A percentile compares a stretch with the other conserved stretches of the same genome.
Evolutionary conservation across 495 filamentous ascomycete genomes (phyloP).

Genomic region (Cairneyella variabilis): DNA sequence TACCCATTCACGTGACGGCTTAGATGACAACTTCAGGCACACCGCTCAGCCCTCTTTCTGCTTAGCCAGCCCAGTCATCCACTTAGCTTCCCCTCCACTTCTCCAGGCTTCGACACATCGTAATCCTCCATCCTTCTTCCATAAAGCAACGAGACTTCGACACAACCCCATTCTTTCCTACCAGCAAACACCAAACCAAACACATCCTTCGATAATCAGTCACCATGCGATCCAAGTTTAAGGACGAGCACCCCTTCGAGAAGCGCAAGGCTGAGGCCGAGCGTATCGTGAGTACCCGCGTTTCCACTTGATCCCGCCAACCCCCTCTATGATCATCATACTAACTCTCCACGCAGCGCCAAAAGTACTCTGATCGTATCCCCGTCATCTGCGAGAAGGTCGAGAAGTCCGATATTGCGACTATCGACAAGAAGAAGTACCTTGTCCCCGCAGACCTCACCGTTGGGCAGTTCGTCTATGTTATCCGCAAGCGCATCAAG

Average conservation of each 20-base stretch:
- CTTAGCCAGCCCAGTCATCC: too few species aligned
- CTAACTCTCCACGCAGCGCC: slow-evolving; percentile 44
- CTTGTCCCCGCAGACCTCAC: slow-evolving; percentile 96
- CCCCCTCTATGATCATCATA: neutral
- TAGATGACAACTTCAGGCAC: too few species aligned
- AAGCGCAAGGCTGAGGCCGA: slow-evolving; percentile 99
- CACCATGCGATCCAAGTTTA: slow-evolving; percentile 97
- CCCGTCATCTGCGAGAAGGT: slow-evolving; percentile 99
- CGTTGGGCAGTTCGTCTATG: slow-evolving; percentile 99
- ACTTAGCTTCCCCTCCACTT: neutral
- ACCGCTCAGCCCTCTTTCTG: too few species aligned
- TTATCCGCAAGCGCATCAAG: slow-evolving; percentile 99
- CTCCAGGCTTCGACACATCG: neutral
- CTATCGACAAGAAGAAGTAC: slow-evolving; percentile 99
- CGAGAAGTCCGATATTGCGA: slow-evolving; percentile 98
- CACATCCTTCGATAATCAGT: too few species aligned
- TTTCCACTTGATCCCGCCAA: neutral
- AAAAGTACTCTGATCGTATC: slow-evolving; percentile 98
- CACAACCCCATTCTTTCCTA: neutral
- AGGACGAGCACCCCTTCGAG: slow-evolving; percentile 99
- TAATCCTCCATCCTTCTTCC: slow-evolving; percentile 1
- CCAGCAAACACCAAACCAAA: slow-evolving; percentile 3
- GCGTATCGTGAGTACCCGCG: slow-evolving; percentile 42
- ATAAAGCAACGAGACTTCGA: slow-evolving; percentile 6
- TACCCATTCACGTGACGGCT: neutral